phyloP scores from a whole-genome alignment of 352 stramenopile genomes.

The Hyaloperonospora brassicae region DNA sequence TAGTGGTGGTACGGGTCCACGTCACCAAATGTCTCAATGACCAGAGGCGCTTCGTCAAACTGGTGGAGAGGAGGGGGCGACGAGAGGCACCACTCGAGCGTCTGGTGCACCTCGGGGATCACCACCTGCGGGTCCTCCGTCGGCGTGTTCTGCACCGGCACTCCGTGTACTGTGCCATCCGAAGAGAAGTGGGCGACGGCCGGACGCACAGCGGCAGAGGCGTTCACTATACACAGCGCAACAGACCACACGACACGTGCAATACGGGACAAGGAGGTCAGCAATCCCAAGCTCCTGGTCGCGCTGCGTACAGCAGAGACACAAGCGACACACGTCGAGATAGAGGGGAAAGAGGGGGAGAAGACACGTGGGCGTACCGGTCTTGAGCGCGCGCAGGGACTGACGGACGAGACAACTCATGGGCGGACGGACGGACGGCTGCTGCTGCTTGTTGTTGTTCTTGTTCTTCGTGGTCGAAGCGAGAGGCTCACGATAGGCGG shows the following conservation, averaged over 20 bases:
- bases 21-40: constrained; percentile 84
- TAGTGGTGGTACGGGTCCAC: constrained; percentile 74
- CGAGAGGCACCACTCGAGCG: constrained; percentile 78
- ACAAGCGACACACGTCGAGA: background rate
- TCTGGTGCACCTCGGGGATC: constrained; percentile 73
- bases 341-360: constrained; percentile 2
- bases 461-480: too few species aligned
- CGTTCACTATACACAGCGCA: constrained; percentile 32
- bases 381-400: constrained; percentile 71
- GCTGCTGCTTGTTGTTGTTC: too few species aligned
- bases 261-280: constrained; percentile 5
- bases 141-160: constrained; percentile 31
- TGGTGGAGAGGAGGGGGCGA: constrained; percentile 83
- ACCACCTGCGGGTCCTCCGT: constrained; percentile 69
- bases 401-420: constrained; percentile 53
- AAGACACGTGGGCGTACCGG: constrained; percentile 38
- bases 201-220: constrained; percentile 42
- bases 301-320: too few species aligned
- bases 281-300: background rate
- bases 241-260: background rate
- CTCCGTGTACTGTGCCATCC: constrained; percentile 29
- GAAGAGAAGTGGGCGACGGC: constrained; percentile 46
- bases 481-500: too few species aligned
- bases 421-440: too few species aligned
- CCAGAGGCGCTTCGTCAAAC: constrained; percentile 82